Evolutionary conservation across 495 filamentous ascomycete genomes (phyloP).

Genomic region (Aspergillus taichungensis): DNA sequence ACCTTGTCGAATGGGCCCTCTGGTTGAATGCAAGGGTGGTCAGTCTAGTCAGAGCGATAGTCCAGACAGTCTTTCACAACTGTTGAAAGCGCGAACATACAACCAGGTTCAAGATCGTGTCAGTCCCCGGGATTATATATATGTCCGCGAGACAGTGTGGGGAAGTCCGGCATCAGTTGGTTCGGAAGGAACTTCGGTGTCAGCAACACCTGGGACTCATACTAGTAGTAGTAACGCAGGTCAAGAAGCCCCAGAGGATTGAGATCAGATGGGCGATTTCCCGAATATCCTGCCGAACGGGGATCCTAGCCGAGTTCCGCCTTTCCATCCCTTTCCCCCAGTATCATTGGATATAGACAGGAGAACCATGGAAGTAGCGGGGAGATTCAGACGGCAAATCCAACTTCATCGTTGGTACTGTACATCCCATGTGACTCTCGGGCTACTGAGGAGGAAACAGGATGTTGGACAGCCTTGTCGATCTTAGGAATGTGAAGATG

Average conservation of each 20-base stretch:
- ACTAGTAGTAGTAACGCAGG: conserved; percentile 12
- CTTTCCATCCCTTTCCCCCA: conserved; percentile 1
- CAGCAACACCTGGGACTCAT: background rate
- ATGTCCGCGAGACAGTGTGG: conserved; percentile 3
- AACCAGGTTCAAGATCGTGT: background rate
- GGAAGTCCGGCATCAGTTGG: conserved; percentile 3
- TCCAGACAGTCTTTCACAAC: background rate
- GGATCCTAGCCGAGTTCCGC: conserved; percentile 20
- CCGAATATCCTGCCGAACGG: conserved; percentile 18
- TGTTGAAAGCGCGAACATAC: background rate
- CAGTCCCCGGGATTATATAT: conserved; percentile 3
- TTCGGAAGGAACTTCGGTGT: conserved; percentile 17
- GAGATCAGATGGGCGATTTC: conserved; percentile 15
- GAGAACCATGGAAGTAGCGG: too few relatives aligned
- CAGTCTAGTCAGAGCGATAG: too few relatives aligned
- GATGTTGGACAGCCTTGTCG: too few relatives aligned
- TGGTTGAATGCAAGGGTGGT: too few relatives aligned
- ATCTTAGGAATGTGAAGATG: too few relatives aligned
- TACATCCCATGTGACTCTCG: background rate
- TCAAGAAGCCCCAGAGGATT: conserved; percentile 2
- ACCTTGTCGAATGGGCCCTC: background rate
- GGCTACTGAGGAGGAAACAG: too few relatives aligned
- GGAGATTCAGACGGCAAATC: background rate
- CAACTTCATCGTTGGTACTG: background rate
- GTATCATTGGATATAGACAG: too few relatives aligned